Conservation (phyloP, 441 rosid genomes). For the Corymbia citriodora region DNA sequence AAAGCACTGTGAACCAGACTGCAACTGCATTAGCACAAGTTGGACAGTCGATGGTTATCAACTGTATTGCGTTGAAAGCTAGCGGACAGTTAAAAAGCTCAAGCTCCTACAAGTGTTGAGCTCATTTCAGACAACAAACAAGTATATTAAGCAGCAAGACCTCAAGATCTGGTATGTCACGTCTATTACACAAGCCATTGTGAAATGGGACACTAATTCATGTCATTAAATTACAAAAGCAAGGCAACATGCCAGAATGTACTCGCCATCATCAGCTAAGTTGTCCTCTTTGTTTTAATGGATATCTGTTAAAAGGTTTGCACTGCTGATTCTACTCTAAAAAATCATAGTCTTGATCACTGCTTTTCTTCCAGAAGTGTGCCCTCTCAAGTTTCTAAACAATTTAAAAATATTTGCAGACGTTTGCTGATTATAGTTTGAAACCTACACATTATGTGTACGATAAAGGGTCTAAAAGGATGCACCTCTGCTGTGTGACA, state of each 20-base stretch:
- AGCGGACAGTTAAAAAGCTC: not conserved
- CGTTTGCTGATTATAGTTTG: not conserved
- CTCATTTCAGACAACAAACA: not conserved
- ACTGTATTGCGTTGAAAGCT: not conserved
- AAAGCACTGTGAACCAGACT: not conserved
- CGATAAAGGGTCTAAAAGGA: not conserved
- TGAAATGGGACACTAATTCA: not conserved
- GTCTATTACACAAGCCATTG: not conserved
- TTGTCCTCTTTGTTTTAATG: not conserved
- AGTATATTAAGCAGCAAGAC: not conserved
- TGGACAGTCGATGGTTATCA: not conserved
- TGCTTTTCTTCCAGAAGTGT: not conserved
- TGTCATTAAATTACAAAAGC: not conserved
- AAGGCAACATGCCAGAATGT: not conserved
- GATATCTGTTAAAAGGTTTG: not conserved
- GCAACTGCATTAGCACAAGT: not conserved
- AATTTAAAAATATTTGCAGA: not conserved
- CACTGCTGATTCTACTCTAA: not conserved
- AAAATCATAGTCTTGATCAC: not conserved
- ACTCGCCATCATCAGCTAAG: not conserved
- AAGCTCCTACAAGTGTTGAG: not conserved
- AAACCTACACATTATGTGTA: not conserved
- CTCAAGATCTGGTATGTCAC: not conserved
- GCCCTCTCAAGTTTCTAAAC: not conserved
- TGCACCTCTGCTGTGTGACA: not conserved